Evolutionary conservation across 2,329 filamentous ascomycete species (phyloP).

Genomic region (Pyricularia grisea): DNA sequence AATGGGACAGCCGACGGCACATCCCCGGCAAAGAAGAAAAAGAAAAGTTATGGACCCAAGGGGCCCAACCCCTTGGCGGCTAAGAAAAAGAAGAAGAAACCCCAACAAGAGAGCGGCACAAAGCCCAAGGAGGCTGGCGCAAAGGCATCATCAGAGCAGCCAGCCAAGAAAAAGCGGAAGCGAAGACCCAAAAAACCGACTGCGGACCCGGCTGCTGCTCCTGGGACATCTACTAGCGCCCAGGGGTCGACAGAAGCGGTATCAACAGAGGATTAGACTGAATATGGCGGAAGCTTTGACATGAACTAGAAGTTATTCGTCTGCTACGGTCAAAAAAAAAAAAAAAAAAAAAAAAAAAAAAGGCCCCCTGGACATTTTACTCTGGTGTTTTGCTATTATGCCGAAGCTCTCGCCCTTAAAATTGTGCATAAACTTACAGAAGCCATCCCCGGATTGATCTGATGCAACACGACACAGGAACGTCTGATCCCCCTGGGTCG

Average conservation of each 20-base stretch:
- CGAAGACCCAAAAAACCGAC: slow-evolving; percentile 13
- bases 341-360: not conserved
- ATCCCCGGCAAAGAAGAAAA: slow-evolving; percentile 20
- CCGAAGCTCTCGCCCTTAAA: not conserved
- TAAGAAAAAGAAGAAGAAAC: slow-evolving; percentile 24
- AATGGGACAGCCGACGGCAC: not conserved
- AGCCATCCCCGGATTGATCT: not conserved
- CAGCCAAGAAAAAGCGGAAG: slow-evolving; percentile 15
- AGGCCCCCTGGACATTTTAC: not conserved
- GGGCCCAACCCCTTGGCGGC: slow-evolving; percentile 22
- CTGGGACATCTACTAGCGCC: not conserved
- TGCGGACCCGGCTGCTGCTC: not conserved
- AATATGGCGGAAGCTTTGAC: not conserved
- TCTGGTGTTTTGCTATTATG: not conserved
- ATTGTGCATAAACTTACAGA: not conserved
- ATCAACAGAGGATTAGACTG: not conserved
- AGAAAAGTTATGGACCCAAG: slow-evolving; percentile 20
- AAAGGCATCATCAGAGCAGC: not conserved
- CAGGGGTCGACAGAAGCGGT: not conserved
- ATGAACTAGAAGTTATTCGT: not conserved
- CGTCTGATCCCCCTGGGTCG: not conserved
- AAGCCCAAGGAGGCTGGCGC: not conserved
- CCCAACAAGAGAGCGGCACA: not conserved
- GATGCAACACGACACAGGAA: not conserved
- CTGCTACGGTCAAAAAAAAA: not conserved